Percentiles rank a stretch among this genome's conserved stretches.
These are phyloP conservation scores for Arthrobotrys sphaeroides DNA, from an alignment of 2,329 filamentous ascomycete genomes.

Conservation along the genomic window DNA sequence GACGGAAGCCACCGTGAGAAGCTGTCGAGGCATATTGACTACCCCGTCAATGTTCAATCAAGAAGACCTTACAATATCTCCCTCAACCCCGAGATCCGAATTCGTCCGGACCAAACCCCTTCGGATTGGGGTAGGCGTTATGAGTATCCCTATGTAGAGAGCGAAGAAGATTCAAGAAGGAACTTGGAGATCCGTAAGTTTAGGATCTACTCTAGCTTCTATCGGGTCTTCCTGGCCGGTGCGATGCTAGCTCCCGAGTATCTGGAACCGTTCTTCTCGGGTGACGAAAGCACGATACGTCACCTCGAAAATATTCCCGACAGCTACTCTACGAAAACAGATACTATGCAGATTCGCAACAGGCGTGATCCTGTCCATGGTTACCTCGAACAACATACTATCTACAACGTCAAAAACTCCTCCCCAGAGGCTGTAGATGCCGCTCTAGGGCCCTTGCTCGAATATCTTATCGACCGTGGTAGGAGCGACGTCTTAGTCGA, in stretches of 20 bases:
- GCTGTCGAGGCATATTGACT: background rate
- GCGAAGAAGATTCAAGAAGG: background rate
- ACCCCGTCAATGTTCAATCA: background rate
- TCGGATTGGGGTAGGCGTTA: too few relatives aligned
- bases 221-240: constrained; percentile 8
- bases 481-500: background rate
- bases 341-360: background rate
- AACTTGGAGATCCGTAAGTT: background rate
- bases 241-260: background rate
- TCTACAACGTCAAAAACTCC: background rate
- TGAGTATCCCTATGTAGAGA: background rate
- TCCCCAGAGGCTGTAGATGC: background rate
- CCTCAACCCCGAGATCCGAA: background rate
- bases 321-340: background rate
- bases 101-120: too few relatives aligned
- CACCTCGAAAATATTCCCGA: background rate
- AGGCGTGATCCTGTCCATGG: too few relatives aligned
- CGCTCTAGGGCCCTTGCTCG: background rate
- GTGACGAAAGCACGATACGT: background rate
- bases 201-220: constrained; percentile 4
- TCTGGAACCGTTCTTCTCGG: background rate
- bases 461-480: background rate
- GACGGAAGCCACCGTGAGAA: background rate
- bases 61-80: background rate
- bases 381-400: background rate